These are phyloP conservation scores for Populus deltoides DNA, from an alignment of 345 rosid genomes.

Conservation along the genomic window DNA sequence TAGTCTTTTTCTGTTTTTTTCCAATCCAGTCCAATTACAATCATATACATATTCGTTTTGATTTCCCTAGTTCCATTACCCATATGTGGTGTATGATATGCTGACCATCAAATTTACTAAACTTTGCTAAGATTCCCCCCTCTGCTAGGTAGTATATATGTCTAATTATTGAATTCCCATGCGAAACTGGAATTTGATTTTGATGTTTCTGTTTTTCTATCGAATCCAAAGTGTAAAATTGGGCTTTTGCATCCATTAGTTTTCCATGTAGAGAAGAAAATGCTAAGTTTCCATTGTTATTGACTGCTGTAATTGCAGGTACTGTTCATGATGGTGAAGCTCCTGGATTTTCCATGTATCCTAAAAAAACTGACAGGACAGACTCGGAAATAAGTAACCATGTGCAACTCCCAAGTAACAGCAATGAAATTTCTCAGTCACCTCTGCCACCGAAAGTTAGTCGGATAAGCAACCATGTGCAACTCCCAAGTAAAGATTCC, in stretches of 20 bases:
- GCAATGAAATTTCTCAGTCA: constrained; percentile 39
- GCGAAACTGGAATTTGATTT: neutral
- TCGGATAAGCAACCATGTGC: neutral
- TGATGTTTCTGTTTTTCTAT: neutral
- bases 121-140: neutral
- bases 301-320: constrained; percentile 23
- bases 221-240: neutral
- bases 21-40: neutral
- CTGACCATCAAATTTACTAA: neutral
- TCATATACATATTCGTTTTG: neutral
- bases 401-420: constrained; percentile 40
- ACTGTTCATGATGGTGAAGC: constrained; percentile 41
- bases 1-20: neutral
- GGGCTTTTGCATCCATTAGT: neutral
- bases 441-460: constrained; percentile 37
- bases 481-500: constrained; percentile 24
- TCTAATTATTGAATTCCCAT: neutral
- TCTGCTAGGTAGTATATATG: neutral
- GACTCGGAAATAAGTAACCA: constrained; percentile 48
- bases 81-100: neutral
- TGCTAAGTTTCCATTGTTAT: neutral
- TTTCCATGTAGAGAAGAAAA: neutral
- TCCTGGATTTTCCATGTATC: constrained; percentile 49
- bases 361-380: constrained; percentile 42
- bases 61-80: neutral